Base-by-base conservation (phyloP, 1,284 basidiomycete genomes). In the Lentinula novae-zelandiae region DNA sequence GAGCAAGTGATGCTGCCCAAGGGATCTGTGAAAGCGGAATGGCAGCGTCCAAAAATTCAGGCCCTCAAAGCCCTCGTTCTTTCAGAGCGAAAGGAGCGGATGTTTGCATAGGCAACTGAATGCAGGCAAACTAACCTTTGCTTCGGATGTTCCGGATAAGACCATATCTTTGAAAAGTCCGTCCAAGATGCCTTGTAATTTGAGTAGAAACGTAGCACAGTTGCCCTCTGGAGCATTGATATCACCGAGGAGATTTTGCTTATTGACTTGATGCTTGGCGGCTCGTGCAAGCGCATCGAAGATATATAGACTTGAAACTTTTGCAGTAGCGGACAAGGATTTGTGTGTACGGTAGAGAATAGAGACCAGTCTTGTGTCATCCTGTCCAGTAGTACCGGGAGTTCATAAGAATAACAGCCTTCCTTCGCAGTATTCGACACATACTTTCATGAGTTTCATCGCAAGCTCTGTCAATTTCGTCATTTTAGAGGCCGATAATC, bases 261-360 rank as follows among this genome's bases (percentile, higher is more conserved):
- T 93, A 69, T 78, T 85, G 48, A 79, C 84, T 58, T 85, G 80
- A 64, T 78, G 78, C 64, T 85, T 82, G n/a, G 92, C 92, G 15
- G 89, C 92, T 60, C 95, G 86, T 50, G 92, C 84, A 63, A 97
- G 81, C 15, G 94, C 91, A 75, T 97, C 95, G 71, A 97, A 92
- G 49, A 89, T 86, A 74, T 97, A 97, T 60, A 97, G 79, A 74
- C 91, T 93, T 52, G 84, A 86, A 63, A 95, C 84, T 71, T 96
- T 95, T 64, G 80, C 75, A 17, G 81, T 70, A 9, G 82, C 72
- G 3, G 85, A 76, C 33, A 96, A 78, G 9, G 85, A 84, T 71
- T 89, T 91, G 77, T 96, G 94, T 12, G 89, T 89, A 58, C 90
- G 88, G 72, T 91, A 95, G 46, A 97, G 81, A 57, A 86, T 82